Conservation (phyloP, 768 basidiomycete species). For the Termitomyces titanicus region DNA sequence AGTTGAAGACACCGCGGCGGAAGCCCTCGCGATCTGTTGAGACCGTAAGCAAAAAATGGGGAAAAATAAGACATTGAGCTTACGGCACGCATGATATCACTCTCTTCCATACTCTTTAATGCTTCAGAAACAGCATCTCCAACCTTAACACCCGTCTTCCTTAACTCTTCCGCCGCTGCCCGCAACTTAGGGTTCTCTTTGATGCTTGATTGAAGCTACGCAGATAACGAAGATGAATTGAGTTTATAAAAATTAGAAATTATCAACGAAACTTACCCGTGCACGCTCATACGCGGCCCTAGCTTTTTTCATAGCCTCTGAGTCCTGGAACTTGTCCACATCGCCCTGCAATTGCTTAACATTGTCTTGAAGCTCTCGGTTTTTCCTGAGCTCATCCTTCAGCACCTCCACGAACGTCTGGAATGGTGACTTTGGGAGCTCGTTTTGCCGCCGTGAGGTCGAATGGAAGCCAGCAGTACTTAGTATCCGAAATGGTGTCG, state of each 20-base stretch:
- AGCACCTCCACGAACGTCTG: conserved; percentile 95
- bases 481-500: conserved; percentile 40
- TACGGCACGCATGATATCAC: conserved; percentile 85
- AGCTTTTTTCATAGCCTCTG: conserved; percentile 91
- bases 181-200: conserved; percentile 92
- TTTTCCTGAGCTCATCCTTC: conserved; percentile 89
- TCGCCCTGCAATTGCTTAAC: conserved; percentile 97
- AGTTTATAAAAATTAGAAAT: conserved; percentile 4
- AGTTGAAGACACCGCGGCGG: conserved; percentile 79
- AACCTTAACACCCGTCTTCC: conserved; percentile 84
- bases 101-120: conserved; percentile 91
- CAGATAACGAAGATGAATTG: not conserved
- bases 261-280: conserved; percentile 55
- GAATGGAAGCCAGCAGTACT: conserved; percentile 51
- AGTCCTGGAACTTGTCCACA: conserved; percentile 96
- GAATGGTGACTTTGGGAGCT: conserved; percentile 87
- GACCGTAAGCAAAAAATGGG: not conserved
- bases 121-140: conserved; percentile 94
- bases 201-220: conserved; percentile 85
- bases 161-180: conserved; percentile 91
- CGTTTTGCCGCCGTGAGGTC: conserved; percentile 56
- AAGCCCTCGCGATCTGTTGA: conserved; percentile 76
- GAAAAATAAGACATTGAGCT: conserved; percentile 18
- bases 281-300: conserved; percentile 92
- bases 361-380: conserved; percentile 92